Percentiles rank a stretch among this genome's conserved stretches.
Evolutionary conservation across 208 protist genomes (phyloP).

Genomic region (Crithidia brevicula): DNA sequence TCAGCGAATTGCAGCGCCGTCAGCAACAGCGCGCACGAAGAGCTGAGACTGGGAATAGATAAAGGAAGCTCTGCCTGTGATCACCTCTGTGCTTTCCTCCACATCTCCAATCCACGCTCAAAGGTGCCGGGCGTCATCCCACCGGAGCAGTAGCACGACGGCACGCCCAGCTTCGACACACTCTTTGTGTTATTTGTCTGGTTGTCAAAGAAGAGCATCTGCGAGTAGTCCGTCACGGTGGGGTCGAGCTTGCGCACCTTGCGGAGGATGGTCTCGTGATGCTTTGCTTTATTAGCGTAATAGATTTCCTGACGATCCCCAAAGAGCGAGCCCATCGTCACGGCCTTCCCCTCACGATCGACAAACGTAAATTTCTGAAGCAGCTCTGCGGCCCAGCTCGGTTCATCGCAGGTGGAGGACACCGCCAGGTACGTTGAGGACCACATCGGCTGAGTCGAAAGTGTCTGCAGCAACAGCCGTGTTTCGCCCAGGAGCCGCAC

Average conservation of each 20-base stretch:
- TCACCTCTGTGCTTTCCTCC: slow-evolving; percentile 29
- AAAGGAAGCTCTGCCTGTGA: too few relatives aligned
- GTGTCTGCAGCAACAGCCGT: slow-evolving; percentile 60
- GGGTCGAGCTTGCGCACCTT: slow-evolving; percentile 40
- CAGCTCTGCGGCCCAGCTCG: slow-evolving; percentile 78
- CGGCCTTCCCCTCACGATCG: slow-evolving; percentile 20
- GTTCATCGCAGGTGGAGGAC: slow-evolving; percentile 85
- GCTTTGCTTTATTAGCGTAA: slow-evolving; percentile 62
- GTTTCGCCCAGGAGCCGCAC: slow-evolving; percentile 84
- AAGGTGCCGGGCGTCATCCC: slow-evolving; percentile 75
- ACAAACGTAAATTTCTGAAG: slow-evolving; percentile 65
- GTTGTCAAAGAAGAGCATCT: slow-evolving; percentile 94
- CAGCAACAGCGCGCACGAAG: too few relatives aligned
- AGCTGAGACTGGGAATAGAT: too few relatives aligned
- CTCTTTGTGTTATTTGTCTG: slow-evolving; percentile 74
- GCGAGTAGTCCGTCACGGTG: slow-evolving; percentile 57
- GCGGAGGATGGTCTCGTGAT: slow-evolving; percentile 54
- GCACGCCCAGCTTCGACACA: slow-evolving; percentile 68
- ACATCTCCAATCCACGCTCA: slow-evolving; percentile 65
- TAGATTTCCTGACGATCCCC: slow-evolving; percentile 75
- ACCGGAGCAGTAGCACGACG: slow-evolving; percentile 71
- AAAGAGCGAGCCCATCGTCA: slow-evolving; percentile 73
- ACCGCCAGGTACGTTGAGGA: slow-evolving; percentile 65
- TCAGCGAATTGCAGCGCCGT: too few relatives aligned
- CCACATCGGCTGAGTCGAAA: slow-evolving; percentile 56